These are phyloP conservation scores for Pseudoturritis turrita DNA, from an alignment of 345 rosid species.

Conservation along the genomic window DNA sequence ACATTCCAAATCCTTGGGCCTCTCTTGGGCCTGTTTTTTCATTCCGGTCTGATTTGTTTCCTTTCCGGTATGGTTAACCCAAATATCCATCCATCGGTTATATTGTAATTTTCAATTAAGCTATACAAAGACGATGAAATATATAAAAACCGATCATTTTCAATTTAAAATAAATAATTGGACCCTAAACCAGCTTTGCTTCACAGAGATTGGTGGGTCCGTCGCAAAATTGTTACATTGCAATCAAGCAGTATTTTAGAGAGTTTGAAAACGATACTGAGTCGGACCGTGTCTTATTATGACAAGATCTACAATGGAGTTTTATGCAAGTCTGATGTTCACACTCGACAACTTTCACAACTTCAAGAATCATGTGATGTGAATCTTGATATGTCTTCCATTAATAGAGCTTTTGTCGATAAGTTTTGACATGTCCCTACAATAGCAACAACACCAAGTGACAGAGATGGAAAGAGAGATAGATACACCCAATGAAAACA, in stretches of 20 bases:
- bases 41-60: background rate
- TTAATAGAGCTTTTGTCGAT: conserved; percentile 22
- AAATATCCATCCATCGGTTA: background rate
- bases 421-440: conserved; percentile 23
- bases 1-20: background rate
- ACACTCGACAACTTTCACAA: conserved; percentile 24
- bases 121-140: background rate
- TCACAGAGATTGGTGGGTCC: conserved; percentile 9
- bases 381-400: conserved; percentile 23
- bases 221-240: conserved; percentile 13
- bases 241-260: conserved; percentile 1
- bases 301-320: conserved; percentile 23
- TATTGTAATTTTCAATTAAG: background rate
- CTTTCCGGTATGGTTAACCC: background rate
- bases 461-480: conserved; percentile 18
- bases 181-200: conserved; percentile 1
- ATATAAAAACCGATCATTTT: background rate
- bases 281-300: background rate
- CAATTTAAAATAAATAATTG: background rate
- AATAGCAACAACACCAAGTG: conserved; percentile 22
- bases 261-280: conserved; percentile 11
- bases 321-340: conserved; percentile 13
- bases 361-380: conserved; percentile 25
- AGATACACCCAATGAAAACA: conserved; percentile 19
- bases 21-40: background rate